Percentiles rank a stretch among this genome's conserved stretches.
Evolutionary conservation across 2,329 filamentous ascomycete genomes (phyloP).

Genomic region (Ophiocordyceps unilateralis): DNA sequence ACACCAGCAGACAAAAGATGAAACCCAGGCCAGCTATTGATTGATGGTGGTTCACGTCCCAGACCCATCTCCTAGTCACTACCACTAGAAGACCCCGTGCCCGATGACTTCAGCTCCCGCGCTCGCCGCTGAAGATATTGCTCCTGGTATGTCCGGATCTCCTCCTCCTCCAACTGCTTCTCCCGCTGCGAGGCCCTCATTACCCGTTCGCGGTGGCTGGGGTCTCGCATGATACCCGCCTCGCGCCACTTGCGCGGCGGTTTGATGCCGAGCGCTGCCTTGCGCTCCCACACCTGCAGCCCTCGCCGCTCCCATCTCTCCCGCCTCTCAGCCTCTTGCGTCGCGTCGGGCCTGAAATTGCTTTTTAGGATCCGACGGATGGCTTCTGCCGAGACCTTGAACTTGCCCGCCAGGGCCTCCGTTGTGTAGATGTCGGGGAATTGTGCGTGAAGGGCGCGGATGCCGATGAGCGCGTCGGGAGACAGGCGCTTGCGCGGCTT

Average conservation of each 20-base stretch:
- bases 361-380: constrained; percentile 73
- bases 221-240: constrained; percentile 31
- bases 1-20: not conserved
- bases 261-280: constrained; percentile 43
- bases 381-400: constrained; percentile 73
- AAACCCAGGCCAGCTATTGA: not conserved
- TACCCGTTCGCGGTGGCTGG: constrained; percentile 20
- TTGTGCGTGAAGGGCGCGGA: constrained; percentile 63
- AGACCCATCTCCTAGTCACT: too few relatives aligned
- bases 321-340: constrained; percentile 40
- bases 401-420: constrained; percentile 53
- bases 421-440: constrained; percentile 67
- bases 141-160: constrained; percentile 4
- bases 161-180: constrained; percentile 13
- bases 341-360: constrained; percentile 50
- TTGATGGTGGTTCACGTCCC: not conserved
- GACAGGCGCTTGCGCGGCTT: constrained; percentile 71
- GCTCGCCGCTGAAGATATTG: constrained; percentile 9
- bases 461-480: constrained; percentile 80
- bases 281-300: constrained; percentile 38
- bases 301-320: constrained; percentile 45
- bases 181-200: constrained; percentile 9
- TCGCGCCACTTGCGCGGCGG: constrained; percentile 42
- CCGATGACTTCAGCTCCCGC: not conserved
- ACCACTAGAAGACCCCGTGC: too few relatives aligned